Base-by-base conservation (phyloP, 129 eudicot species). In the Glebionis coronaria region DNA sequence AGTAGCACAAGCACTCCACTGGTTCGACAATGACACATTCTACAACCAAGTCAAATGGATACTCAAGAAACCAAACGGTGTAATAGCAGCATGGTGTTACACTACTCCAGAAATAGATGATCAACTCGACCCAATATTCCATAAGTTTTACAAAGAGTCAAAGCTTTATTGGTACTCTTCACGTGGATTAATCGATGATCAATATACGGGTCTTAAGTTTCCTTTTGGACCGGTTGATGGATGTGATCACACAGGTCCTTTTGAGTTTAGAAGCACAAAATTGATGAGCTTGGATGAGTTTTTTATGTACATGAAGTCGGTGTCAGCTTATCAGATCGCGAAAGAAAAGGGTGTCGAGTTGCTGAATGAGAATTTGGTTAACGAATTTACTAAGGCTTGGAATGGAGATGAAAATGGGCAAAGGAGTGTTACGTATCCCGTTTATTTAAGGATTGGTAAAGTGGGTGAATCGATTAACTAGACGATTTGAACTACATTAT, bases 71-170 rank as follows among this genome's bases (percentile, higher is more conserved):
- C 97, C 97, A 12, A 27, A 78, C 25, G 97, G 97, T 5, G 81
- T 90, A 9, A 64, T 87, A 15, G 90, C 97, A 0, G 96, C 93
- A 19, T 91, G 93, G 95, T 85, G 93, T 65, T 87, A 91, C 86
- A 87, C 86, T 0, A 9, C 3, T 35, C 93, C 93, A 4, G 67
- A 62, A 61, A 72, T 83, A 29, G 78, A 73, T 52, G 79, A 47
- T 6, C 27, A 29, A 0, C 65, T 87, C 1, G 86, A 87, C 71
- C 70, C 65, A 0, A 38, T 84, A 14, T 77, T 87, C 18, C 54
- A 28, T 0, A 72, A 55, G 11, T 72, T 71, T 49, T 87, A 80
- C 78, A 12, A 42, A 0, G 85, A 68, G 28, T 44, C 87, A 1
- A 67, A 63, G 1, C 85, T 87, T 11, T 84, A 75, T 57, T 90